phyloP scores from a whole-genome alignment of 2,329 filamentous ascomycete genomes.

The Talaromyces piceae region DNA sequence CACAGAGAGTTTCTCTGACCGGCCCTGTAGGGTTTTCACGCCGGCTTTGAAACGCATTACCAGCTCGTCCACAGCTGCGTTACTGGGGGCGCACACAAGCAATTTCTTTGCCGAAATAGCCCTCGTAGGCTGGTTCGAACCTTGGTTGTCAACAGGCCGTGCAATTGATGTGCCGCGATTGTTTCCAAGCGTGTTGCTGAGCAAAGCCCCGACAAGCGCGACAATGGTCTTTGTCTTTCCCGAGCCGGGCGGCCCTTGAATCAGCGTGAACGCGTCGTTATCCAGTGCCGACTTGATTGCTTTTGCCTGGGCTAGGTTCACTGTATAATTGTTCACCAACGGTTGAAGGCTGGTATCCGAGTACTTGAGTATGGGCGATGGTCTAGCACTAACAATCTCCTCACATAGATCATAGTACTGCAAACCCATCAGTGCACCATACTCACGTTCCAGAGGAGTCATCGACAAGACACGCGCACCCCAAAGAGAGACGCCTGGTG shows the following conservation, averaged over 20 bases:
- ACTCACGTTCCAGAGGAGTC: conserved; percentile 91
- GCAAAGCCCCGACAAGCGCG: conserved; percentile 83
- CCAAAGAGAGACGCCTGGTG: conserved; percentile 61
- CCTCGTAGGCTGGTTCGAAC: conserved; percentile 26
- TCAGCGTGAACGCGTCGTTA: conserved; percentile 93
- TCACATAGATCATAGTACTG: conserved; percentile 95
- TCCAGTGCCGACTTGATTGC: conserved; percentile 87
- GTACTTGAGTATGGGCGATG: conserved; percentile 80
- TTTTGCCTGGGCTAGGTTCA: conserved; percentile 84
- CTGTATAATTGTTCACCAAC: conserved; percentile 66
- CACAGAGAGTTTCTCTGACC: conserved; percentile 70
- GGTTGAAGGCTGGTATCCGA: conserved; percentile 62
- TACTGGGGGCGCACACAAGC: conserved; percentile 94
- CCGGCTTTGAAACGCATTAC: conserved; percentile 87
- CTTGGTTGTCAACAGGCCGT: conserved; percentile 33
- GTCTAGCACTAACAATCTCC: conserved; percentile 81
- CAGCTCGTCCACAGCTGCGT: conserved; percentile 92
- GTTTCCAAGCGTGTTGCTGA: conserved; percentile 53
- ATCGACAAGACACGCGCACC: conserved; percentile 85
- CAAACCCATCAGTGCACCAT: conserved; percentile 79
- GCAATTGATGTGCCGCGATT: conserved; percentile 41
- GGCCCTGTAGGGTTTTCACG: conserved; percentile 68
- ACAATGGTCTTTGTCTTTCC: conserved; percentile 98
- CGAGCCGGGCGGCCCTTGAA: conserved; percentile 92
- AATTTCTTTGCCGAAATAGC: conserved; percentile 64